phyloP scores from a whole-genome alignment of 108 stramenopile species.

The Fistulifera solaris region DNA sequence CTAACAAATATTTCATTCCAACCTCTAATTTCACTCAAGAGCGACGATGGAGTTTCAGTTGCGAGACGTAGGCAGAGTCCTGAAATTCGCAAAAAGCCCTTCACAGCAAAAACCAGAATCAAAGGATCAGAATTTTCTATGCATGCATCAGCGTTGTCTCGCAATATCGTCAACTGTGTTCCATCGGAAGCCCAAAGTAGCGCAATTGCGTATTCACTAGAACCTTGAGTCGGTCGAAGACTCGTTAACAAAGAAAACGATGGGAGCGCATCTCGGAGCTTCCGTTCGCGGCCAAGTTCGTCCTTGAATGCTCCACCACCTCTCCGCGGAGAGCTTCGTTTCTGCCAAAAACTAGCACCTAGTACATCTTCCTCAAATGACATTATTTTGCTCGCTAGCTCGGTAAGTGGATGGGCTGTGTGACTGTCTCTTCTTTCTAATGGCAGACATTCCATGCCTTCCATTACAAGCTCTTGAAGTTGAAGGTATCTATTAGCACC shows the following conservation, averaged over 20 bases:
- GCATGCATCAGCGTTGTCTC: constrained; percentile 15
- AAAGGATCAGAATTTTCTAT: constrained; percentile 23
- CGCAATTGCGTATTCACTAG: background rate
- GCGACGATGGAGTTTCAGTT: no score
- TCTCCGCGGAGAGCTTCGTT: constrained; percentile 10
- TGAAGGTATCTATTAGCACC: constrained; percentile 19
- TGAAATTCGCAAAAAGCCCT: constrained; percentile 20
- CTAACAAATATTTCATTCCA: constrained; percentile 18
- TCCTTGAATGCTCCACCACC: background rate
- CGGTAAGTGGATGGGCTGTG: constrained; percentile 1
- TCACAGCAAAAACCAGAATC: constrained; percentile 19
- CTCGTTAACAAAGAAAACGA: background rate
- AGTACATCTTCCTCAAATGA: constrained; percentile 54
- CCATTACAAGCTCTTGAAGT: constrained; percentile 20
- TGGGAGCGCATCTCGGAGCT: background rate
- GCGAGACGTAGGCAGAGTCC: background rate
- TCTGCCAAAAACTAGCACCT: constrained; percentile 47
- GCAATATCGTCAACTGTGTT: constrained; percentile 2
- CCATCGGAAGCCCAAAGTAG: background rate
- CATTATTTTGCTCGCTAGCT: constrained; percentile 20
- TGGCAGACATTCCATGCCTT: constrained; percentile 18
- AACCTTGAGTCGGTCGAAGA: background rate
- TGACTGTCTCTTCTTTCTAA: background rate
- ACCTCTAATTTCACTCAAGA: background rate
- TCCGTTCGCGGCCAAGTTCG: no score